Percentiles rank a stretch among this genome's conserved stretches.
phyloP scores from a whole-genome alignment of 2,329 filamentous ascomycete species.

The Claviceps sp. region DNA sequence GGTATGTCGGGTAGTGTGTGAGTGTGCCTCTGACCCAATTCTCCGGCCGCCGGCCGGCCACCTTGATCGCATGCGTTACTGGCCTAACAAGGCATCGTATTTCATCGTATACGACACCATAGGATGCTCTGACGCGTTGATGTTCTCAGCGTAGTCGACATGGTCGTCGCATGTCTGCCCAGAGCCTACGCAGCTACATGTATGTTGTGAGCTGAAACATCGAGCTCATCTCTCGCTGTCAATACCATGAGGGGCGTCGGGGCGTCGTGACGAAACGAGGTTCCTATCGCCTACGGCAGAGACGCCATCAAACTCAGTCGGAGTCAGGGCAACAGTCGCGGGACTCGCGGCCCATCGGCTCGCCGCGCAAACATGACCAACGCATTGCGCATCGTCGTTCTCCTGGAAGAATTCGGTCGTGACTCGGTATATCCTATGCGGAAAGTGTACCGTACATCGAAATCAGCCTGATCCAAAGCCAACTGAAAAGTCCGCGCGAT shows the following conservation, averaged over 20 bases:
- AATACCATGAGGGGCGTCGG: background rate
- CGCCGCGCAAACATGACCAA: background rate
- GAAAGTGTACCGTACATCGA: background rate
- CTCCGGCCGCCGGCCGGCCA: background rate
- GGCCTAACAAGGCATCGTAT: background rate
- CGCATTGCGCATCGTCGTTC: background rate
- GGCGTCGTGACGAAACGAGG: background rate
- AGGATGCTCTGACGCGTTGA: background rate
- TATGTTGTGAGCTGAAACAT: background rate
- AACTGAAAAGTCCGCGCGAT: background rate
- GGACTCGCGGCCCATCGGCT: background rate
- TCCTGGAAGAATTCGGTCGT: background rate
- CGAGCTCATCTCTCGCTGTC: background rate
- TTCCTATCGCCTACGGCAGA: background rate
- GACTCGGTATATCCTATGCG: background rate
- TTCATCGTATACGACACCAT: background rate
- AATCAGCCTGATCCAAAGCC: background rate
- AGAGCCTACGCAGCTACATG: background rate
- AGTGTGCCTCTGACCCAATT: background rate
- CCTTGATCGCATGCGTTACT: background rate
- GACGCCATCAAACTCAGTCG: background rate
- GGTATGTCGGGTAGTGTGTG: background rate
- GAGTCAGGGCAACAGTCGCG: background rate
- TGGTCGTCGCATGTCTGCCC: background rate
- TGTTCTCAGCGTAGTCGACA: background rate